Conservation (phyloP, 805 yeast genomes). For the Myxozyma geophila region DNA sequence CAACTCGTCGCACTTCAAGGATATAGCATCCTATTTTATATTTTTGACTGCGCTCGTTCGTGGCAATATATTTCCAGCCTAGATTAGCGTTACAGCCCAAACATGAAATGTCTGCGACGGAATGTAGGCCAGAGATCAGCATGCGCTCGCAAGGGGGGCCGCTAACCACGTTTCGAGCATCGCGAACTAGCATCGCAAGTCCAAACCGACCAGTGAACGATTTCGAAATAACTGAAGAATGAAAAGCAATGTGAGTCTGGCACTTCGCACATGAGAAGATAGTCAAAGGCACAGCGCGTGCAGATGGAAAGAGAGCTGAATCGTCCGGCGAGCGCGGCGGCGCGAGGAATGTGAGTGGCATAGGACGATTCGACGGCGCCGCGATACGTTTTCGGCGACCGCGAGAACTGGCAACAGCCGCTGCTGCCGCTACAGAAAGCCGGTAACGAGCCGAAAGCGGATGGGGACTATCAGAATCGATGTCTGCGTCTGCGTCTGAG, state of each 20-base stretch:
- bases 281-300: constrained; percentile 17
- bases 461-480: constrained; percentile 5
- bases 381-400: not conserved
- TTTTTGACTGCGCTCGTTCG: constrained; percentile 52
- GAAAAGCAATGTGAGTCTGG: constrained; percentile 21
- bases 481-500: not conserved
- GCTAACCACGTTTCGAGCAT: constrained; percentile 12
- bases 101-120: constrained; percentile 60
- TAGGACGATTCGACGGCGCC: not conserved
- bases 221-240: constrained; percentile 23
- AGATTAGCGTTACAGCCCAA: constrained; percentile 55
- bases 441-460: constrained; percentile 4
- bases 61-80: constrained; percentile 67
- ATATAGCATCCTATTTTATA: constrained; percentile 65
- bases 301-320: constrained; percentile 12
- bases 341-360: not conserved
- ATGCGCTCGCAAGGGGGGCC: constrained; percentile 29
- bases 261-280: constrained; percentile 25
- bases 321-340: constrained; percentile 6
- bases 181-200: constrained; percentile 28
- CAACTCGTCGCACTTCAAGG: constrained; percentile 48
- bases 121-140: constrained; percentile 61
- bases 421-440: constrained; percentile 10
- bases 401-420: constrained; percentile 6
- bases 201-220: constrained; percentile 31